Conservation (phyloP, 2,329 filamentous ascomycete species). For the Stagonosporopsis rhizophila region DNA sequence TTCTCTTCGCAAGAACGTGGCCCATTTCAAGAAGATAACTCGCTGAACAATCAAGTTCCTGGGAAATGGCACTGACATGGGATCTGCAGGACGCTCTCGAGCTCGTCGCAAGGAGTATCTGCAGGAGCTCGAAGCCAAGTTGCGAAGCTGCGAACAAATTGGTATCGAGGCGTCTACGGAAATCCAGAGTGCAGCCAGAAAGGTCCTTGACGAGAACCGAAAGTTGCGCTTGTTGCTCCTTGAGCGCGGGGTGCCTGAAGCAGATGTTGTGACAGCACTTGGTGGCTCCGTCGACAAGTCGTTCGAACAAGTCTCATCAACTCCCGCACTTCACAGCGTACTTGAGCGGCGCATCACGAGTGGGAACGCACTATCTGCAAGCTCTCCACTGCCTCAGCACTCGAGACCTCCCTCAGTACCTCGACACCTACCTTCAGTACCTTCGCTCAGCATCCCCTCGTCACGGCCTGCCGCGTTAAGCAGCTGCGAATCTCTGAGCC, state of each 20-base stretch:
- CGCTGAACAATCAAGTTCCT: background rate
- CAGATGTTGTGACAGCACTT: slow-evolving; percentile 55
- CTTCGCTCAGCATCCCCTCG: slow-evolving; percentile 32
- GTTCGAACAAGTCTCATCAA: slow-evolving; percentile 39
- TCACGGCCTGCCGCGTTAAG: slow-evolving; percentile 32
- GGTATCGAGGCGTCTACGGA: slow-evolving; percentile 74
- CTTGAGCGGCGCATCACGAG: slow-evolving; percentile 41
- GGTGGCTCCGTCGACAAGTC: slow-evolving; percentile 31
- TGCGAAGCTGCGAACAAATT: slow-evolving; percentile 67
- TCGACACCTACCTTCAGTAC: slow-evolving; percentile 26
- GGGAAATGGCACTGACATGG: slow-evolving; percentile 13
- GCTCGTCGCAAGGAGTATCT: slow-evolving; percentile 77
- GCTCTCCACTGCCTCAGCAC: slow-evolving; percentile 25
- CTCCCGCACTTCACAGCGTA: slow-evolving; percentile 37
- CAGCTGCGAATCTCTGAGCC: slow-evolving; percentile 40
- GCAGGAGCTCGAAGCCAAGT: slow-evolving; percentile 70
- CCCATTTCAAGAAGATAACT: background rate
- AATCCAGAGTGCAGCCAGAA: slow-evolving; percentile 72
- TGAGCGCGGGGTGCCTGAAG: slow-evolving; percentile 64
- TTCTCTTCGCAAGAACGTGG: background rate
- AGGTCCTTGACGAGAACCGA: slow-evolving; percentile 73
- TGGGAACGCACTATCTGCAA: slow-evolving; percentile 29
- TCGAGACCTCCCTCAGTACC: slow-evolving; percentile 25
- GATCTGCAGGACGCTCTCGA: slow-evolving; percentile 65
- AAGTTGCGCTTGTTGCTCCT: slow-evolving; percentile 67